Evolutionary conservation across 768 basidiomycete species (phyloP), one percentile per base, ranked within the genome.

Genomic region (Guyanaporus albipodus): DNA sequence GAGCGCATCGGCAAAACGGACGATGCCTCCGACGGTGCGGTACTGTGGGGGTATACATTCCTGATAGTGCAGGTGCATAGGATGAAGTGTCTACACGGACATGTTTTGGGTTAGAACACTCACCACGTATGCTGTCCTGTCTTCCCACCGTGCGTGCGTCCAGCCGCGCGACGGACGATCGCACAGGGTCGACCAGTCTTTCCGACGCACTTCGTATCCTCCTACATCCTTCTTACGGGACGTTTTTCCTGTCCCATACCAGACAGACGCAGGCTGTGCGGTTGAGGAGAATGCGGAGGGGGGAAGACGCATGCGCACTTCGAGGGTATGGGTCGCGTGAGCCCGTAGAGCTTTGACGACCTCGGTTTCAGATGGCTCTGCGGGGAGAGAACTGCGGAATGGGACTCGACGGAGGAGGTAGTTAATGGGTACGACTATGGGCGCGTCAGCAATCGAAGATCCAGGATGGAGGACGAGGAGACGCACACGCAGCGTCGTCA

Each of bases 51-150:
- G 87, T 14, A 89, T 76, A 49, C 80, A 81, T 67, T 92, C 89
- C 89, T 91, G 27, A n/a, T n/a, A n/a, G n/a, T n/a, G n/a, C n/a
- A n/a, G n/a, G n/a, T n/a, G n/a, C n/a, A n/a, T n/a, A n/a, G n/a
- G n/a, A n/a, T n/a, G n/a, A n/a, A n/a, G n/a, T n/a, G n/a, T n/a
- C n/a, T n/a, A n/a, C n/a, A n/a, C n/a, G n/a, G n/a, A n/a, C n/a
- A n/a, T n/a, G n/a, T n/a, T n/a, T 32, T 12, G 27, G 10, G 9
- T 28, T 3, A 21, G 19, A 26, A 14, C 40, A 23, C 11, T 33
- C 51, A 91, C 89, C 54, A 89, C 61, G 56, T 91, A 92, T 9
- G 85, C 53, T 0, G 83, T 87, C 44, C 75, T 55, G 2, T 71
- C 60, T 8, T 85, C 77, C 88, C 89, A 91, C 11, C 80, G 73